Evolutionary conservation across 176 grass and related monocot genomes (phyloP), one percentile per base, ranked within the genome.

Genomic region (Eragrostis nindensis): DNA sequence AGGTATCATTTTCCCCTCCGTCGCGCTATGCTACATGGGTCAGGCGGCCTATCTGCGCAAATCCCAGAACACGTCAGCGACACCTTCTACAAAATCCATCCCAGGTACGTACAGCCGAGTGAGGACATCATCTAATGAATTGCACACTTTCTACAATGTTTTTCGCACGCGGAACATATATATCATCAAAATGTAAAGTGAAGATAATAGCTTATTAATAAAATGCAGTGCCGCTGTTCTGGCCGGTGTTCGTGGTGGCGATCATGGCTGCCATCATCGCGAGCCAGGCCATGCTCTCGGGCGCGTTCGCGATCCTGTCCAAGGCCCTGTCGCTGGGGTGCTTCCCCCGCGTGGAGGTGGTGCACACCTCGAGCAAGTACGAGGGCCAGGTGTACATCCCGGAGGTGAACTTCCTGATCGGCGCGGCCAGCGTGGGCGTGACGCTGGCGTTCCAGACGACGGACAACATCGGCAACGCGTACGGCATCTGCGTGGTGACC

Each of bases 301-400:
- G 86, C 38, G 89, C 89, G 42, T 91, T 89, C 74, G 89, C 89
- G 1, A 91, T 94, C 65, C 71, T 91, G 16, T 83, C 86, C 45
- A 87, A 94, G 83, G 90, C 89, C 1, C 84, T 86, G 5, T 83
- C 76, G 9, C 57, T 91, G 29, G 89, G 92, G 0, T 89, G 92
- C 86, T 91, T 94, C 76, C 89, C 92, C 1, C 77, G 65, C 5
- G 92, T 94, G 54, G 72, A 88, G 65, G 88, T 94, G 71, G 75
- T 84, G 47, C 88, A 88, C 78, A 94, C 92, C 57, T 94, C 88
- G 16, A 74, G 76, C 36, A 91, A 91, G 77, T 94, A 94, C 54
- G 79, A 86, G 32, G 92, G 88, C 1, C 85, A 94, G 73, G 92
- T 91, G 19, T 94, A 94, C 89, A 88, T 94, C 49, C 92, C 92